A percentile compares a stretch with the other conserved stretches of the same genome.
Evolutionary conservation across 2,329 filamentous ascomycete genomes (phyloP).

Genomic region (Stemphylium beticola): DNA sequence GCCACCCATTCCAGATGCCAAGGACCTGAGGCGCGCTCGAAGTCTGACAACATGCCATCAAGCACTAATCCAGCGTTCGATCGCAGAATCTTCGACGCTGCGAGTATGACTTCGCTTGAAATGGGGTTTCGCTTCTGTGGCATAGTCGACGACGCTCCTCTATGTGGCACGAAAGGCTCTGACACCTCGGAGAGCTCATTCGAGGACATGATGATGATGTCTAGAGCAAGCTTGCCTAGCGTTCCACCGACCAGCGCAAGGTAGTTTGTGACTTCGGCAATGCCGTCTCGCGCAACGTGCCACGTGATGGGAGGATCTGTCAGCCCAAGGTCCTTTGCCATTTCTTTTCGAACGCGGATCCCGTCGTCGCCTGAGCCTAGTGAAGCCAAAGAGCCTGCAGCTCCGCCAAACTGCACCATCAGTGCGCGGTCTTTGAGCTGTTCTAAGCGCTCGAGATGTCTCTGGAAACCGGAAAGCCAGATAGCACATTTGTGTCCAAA

Average conservation of each 20-base stretch:
- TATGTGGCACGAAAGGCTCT: conserved; percentile 54
- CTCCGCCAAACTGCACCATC: conserved; percentile 63
- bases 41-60: conserved; percentile 64
- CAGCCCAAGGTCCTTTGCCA: conserved; percentile 58
- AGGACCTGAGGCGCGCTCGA: conserved; percentile 63
- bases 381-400: conserved; percentile 62
- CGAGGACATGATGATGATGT: conserved; percentile 64
- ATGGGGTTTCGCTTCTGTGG: conserved; percentile 63
- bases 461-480: conserved; percentile 58
- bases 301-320: conserved; percentile 61
- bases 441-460: conserved; percentile 57
- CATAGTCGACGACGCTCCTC: conserved; percentile 46
- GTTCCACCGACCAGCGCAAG: conserved; percentile 61
- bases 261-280: conserved; percentile 62
- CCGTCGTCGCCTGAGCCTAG: conserved; percentile 57
- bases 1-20: conserved; percentile 67
- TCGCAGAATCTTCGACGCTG: conserved; percentile 60
- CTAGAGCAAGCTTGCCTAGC: conserved; percentile 62
- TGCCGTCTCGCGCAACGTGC: conserved; percentile 62
- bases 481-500: conserved; percentile 66
- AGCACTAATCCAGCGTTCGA: conserved; percentile 60
- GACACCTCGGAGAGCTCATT: conserved; percentile 62
- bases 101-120: conserved; percentile 63
- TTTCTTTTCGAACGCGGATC: conserved; percentile 56
- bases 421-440: conserved; percentile 56